Conservation (phyloP, 371 early-diverging fungal species). For the Lichtheimia ramosa region DNA sequence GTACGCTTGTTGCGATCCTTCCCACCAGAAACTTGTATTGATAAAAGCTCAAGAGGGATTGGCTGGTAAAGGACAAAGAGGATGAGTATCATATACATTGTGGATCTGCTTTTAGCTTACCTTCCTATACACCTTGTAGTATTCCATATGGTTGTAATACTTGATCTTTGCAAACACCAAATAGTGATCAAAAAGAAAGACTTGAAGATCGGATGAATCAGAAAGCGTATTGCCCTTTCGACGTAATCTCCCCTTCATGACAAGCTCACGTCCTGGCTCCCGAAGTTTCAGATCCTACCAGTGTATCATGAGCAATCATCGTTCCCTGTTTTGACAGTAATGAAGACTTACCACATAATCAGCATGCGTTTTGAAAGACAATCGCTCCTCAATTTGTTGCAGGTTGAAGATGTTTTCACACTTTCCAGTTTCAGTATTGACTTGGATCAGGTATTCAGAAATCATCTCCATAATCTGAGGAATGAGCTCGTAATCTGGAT, state of each 20-base stretch:
- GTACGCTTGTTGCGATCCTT: slow-evolving; percentile 27
- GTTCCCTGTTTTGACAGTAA: neutral
- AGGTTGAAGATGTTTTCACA: slow-evolving; percentile 83
- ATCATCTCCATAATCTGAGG: slow-evolving; percentile 69
- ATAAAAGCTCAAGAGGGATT: slow-evolving; percentile 22
- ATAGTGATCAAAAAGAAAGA: slow-evolving; percentile 88
- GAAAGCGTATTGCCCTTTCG: slow-evolving; percentile 61
- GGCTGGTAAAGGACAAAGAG: slow-evolving; percentile 11
- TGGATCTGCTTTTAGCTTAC: slow-evolving; percentile 7
- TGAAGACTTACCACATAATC: slow-evolving; percentile 29
- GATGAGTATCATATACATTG: neutral
- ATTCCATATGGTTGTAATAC: slow-evolving; percentile 29
- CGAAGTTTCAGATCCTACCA: slow-evolving; percentile 73
- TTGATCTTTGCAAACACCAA: slow-evolving; percentile 78
- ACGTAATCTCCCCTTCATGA: slow-evolving; percentile 82
- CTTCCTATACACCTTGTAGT: slow-evolving; percentile 35
- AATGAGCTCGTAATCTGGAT: slow-evolving; percentile 69
- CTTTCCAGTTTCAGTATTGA: slow-evolving; percentile 85
- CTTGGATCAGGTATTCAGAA: slow-evolving; percentile 67
- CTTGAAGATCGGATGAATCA: slow-evolving; percentile 66
- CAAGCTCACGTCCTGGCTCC: slow-evolving; percentile 70
- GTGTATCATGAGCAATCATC: neutral
- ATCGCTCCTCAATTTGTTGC: slow-evolving; percentile 30
- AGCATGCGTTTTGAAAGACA: slow-evolving; percentile 28
- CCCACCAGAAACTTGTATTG: slow-evolving; percentile 11